Percentiles rank a stretch among this genome's conserved stretches.
phyloP scores from a whole-genome alignment of 2,329 filamentous ascomycete genomes.

The Trichophyton equinum region DNA sequence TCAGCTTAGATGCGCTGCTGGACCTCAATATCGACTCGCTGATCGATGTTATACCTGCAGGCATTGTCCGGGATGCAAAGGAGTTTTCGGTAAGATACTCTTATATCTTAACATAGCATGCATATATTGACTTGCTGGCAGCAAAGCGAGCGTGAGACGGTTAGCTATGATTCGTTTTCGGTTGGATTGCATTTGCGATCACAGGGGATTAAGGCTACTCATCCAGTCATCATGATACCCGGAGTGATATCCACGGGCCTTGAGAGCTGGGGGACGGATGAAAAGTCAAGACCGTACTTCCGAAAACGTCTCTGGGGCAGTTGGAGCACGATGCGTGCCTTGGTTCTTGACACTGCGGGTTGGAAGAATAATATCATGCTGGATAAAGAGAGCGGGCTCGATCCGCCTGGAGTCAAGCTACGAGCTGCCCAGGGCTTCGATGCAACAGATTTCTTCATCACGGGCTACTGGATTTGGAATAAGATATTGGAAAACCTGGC shows the following conservation, averaged over 20 bases:
- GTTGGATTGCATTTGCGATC: constrained; percentile 71
- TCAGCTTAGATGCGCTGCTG: constrained; percentile 62
- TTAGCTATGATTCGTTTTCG: constrained; percentile 87
- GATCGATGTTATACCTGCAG: constrained; percentile 75
- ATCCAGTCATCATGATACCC: constrained; percentile 93
- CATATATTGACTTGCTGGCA: constrained; percentile 14
- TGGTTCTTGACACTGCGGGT: constrained; percentile 80
- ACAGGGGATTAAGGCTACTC: constrained; percentile 68
- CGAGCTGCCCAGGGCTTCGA: constrained; percentile 93
- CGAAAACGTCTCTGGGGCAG: constrained; percentile 91
- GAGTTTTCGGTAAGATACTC: constrained; percentile 58
- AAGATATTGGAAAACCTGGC: constrained; percentile 97
- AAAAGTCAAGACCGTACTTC: constrained; percentile 78
- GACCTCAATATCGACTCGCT: constrained; percentile 70
- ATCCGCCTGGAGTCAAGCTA: constrained; percentile 80
- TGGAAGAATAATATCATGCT: constrained; percentile 98
- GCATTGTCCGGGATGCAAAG: constrained; percentile 71
- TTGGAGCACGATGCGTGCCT: constrained; percentile 96
- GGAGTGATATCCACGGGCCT: constrained; percentile 95
- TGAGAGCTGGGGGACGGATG: constrained; percentile 89
- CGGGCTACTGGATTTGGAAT: constrained; percentile 96
- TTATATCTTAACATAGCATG: constrained; percentile 15
- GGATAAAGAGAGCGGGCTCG: constrained; percentile 78
- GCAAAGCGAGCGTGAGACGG: constrained; percentile 76
- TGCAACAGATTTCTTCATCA: constrained; percentile 76